Evolutionary conservation across 345 rosid species (phyloP), one percentile per base, ranked within the genome.

Genomic region (Brassica cretica): DNA sequence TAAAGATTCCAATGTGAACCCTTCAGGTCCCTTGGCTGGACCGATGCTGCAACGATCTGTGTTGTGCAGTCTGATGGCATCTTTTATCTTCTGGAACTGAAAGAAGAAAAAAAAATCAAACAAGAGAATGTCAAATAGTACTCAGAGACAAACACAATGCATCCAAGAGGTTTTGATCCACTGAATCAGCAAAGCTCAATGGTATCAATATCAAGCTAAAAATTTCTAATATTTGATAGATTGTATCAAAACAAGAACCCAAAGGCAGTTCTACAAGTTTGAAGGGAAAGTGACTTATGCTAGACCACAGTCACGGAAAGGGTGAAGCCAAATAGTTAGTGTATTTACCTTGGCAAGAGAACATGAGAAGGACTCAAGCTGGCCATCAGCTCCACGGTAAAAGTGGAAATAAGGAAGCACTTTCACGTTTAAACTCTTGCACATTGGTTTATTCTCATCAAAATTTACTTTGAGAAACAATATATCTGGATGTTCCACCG

Each of bases 31-130:
- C 67, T 81, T 88, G 7, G 89, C 71, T 8, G 97, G 88, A 62
- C 86, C 85, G 0, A 80, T 72, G 85, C 91, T 86, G 89, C 87
- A 82, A 39, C 84, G 90, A 4, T 69, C 86, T 0, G 90, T 86
- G 73, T 82, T 87, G 85, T 93, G 98, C 77, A 67, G 77, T 85
- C 78, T 69, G 46, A 91, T 91, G 1, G 91, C 97, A 73, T 89
- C 97, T 85, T 88, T 93, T 70, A 93, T 89, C 82, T 91, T 93
- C 78, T 90, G 97, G 78, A 93, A 91, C 98, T 93, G 94, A 85
- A 82, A 64, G 14, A 24, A 72, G 5, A 35, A 24, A 70, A 8
- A 19, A 41, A 2, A 27, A 2, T 11, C 58, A 73, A 39, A 64
- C 3, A 62, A 15, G 8, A n/a, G 10, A 60, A 58, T 27, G 74